Evolutionary conservation across 805 yeast genomes (phyloP), one percentile per base, ranked within the genome.

Genomic region (Nakazawaea ernobii): DNA sequence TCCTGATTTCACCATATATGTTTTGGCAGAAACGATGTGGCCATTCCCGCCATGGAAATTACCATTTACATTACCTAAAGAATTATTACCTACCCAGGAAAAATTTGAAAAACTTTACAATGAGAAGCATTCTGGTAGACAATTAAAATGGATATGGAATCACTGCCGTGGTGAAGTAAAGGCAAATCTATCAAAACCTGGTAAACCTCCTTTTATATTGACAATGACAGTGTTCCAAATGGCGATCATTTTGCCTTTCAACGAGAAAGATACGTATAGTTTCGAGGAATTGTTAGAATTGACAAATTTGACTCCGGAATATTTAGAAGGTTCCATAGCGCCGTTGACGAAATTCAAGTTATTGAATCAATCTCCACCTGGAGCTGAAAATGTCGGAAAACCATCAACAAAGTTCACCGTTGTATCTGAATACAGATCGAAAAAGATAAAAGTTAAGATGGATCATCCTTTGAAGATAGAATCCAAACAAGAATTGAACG

Each of bases 101-200:
- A 77, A 78, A 46, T 80, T 92, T 47, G 81, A 81, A 48, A 73
- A 76, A 36, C 73, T 86, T 50, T 95, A 92, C 64, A 73, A 78
- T 38, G 69, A 73, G 32, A 84, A 85, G 58, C 97, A 92, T 65
- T 79, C 73, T 52, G 97, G 97, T 10, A 78, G 98, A 65, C 82
- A 88, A 53, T 76, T 94, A 57, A 86, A 87, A 60, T 94, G 99
- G 99, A 76, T 92, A 50, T 94, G 97, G 97, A 85, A 89, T 57
- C 80, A 88, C 61, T 88, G 95, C 41, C 85, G 92, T 63, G 94
- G 95, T 51, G 99, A 94, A 63, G 67, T 94, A 49, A 86, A 84
- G 65, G 96, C 95, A 9, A 86, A 88, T 60, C 75, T 90, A 52
- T 78, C 92, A 6, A 83, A 84, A 55, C 82, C 85, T 33, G 91